Conservation (phyloP, 1,284 basidiomycete genomes). For the Inonotus hispidus region DNA sequence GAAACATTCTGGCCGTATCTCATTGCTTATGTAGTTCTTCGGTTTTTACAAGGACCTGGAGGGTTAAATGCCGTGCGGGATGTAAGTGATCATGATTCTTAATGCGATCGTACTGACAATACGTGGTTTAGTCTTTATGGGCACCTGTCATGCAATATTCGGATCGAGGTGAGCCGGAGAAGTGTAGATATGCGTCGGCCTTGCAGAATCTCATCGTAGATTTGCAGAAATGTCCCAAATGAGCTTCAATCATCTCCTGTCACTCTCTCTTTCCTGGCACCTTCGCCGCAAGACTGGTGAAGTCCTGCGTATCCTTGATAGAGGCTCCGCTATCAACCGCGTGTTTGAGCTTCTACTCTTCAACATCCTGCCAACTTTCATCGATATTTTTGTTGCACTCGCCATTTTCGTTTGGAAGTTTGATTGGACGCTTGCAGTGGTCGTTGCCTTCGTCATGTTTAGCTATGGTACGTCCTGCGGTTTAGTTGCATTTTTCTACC, state of each 20-base stretch:
- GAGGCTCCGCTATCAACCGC: slow-evolving; percentile 52
- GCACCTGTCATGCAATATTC: slow-evolving; percentile 86
- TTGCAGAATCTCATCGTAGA: slow-evolving; percentile 3
- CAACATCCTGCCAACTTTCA: slow-evolving; percentile 73
- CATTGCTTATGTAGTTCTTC: slow-evolving; percentile 54
- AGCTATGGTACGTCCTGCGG: slow-evolving; percentile 52
- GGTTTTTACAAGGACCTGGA: slow-evolving; percentile 65
- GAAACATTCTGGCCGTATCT: slow-evolving; percentile 59
- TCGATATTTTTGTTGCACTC: slow-evolving; percentile 70
- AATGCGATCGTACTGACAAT: not conserved
- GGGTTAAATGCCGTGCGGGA: slow-evolving; percentile 64
- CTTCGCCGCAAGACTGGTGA: slow-evolving; percentile 66
- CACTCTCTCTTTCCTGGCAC: slow-evolving; percentile 84
- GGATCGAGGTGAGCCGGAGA: slow-evolving; percentile 45
- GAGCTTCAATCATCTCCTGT: slow-evolving; percentile 74
- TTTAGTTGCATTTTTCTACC: slow-evolving; percentile 20
- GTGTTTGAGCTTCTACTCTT: slow-evolving; percentile 64
- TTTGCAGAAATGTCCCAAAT: slow-evolving; percentile 68
- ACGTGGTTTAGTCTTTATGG: slow-evolving; percentile 54
- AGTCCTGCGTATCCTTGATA: slow-evolving; percentile 60
- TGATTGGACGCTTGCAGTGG: slow-evolving; percentile 61
- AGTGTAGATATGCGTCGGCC: not conserved
- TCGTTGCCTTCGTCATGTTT: slow-evolving; percentile 73
- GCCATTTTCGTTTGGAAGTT: slow-evolving; percentile 60
- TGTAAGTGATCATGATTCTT: slow-evolving; percentile 34